Evolutionary conservation across 75 land plant genomes (phyloP), one percentile per base, ranked within the genome.

Genomic region (Ceratopteris richardii): DNA sequence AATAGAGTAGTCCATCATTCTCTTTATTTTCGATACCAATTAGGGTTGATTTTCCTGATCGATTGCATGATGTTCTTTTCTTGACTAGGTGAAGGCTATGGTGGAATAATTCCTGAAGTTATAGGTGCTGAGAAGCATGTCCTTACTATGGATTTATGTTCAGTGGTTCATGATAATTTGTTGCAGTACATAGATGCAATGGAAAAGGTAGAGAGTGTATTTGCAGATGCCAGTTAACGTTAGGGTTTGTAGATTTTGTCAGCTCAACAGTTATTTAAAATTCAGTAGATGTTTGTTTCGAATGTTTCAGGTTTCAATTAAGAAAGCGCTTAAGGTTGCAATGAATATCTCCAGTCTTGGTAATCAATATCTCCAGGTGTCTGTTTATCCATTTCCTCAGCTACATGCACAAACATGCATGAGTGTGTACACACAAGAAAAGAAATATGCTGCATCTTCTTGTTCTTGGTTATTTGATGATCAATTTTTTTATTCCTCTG

Each of bases 281-380:
- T 23, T 20, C 27, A 26, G 17, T 56, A 22, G n/a, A 19, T 57
- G 1, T 20, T 63, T 5, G 14, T 31, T 46, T 54, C 51, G 37
- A 17, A 0, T 46, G 37, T 22, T n/a, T 23, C 62, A 92, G 97
- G 96, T 90, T 39, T 90, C 87, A 55, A 70, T 94, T 43, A 94
- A 90, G 64, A 79, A 79, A 67, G 99, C 91, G 14, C 75, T 94
- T 22, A 94, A 75, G 67, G 63, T 62, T 50, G 96, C 99, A 18
- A 90, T 94, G 99, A 63, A 63, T 46, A 75, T 90, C 25, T 94
- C 99, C 0, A 72, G 80, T 47, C 88, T 86, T 43, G 99, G 91
- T 31, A 94, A 94, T 74, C 52, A 64, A 10, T 94, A 94, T 72
- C 44, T 94, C 27, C 99, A 94, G 63, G 99, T 94, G n/a, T n/a